These are phyloP conservation scores for Populus euphratica DNA, from an alignment of 345 rosid species.

Conservation along the genomic window DNA sequence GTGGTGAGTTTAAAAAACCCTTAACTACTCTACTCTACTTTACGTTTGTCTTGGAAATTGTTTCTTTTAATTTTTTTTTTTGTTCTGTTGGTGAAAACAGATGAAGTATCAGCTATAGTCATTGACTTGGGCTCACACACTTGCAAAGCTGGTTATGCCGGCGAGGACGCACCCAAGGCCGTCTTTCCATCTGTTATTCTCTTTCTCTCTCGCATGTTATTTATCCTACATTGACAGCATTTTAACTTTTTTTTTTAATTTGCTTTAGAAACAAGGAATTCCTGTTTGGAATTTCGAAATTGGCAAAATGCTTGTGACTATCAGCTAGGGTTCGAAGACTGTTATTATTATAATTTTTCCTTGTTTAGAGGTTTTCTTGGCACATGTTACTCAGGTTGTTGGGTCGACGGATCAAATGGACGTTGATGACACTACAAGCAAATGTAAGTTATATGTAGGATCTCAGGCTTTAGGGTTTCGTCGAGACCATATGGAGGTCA, in stretches of 20 bases:
- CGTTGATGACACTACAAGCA: conserved; percentile 51
- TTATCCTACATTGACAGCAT: neutral
- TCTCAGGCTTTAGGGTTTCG: conserved; percentile 86
- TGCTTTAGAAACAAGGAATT: neutral
- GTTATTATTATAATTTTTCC: neutral
- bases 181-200: conserved; percentile 87
- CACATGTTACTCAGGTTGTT: conserved; percentile 52
- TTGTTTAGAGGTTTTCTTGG: neutral
- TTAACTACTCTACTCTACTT: neutral
- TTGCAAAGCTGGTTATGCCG: conserved; percentile 99
- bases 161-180: conserved; percentile 99
- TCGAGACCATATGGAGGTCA: conserved; percentile 91
- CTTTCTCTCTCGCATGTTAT: neutral
- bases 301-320: neutral
- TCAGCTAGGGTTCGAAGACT: neutral
- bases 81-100: conserved; percentile 35
- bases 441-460: conserved; percentile 78
- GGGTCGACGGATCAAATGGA: conserved; percentile 94
- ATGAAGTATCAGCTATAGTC: conserved; percentile 98
- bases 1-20: conserved; percentile 51
- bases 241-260: neutral
- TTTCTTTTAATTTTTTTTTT: neutral
- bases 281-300: neutral
- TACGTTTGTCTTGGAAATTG: neutral
- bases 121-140: conserved; percentile 96